A percentile compares a stretch with the other conserved stretches of the same genome.
phyloP scores from a whole-genome alignment of 345 rosid genomes.

The Luvunga scandens region DNA sequence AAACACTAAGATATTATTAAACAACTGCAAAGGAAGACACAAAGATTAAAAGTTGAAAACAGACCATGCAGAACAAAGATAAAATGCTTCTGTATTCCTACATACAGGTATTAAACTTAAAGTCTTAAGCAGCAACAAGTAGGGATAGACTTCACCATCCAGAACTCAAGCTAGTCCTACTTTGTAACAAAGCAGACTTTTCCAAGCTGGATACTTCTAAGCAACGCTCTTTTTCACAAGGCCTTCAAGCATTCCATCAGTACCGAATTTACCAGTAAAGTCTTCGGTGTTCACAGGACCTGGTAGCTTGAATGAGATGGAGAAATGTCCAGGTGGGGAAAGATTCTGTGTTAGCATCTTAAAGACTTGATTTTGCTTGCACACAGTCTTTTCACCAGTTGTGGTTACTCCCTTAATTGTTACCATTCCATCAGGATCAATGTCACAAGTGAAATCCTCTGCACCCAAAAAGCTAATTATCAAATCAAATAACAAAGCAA shows the following conservation, averaged over 20 bases:
- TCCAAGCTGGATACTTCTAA: background rate
- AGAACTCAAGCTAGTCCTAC: background rate
- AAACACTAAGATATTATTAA: background rate
- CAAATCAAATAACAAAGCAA: background rate
- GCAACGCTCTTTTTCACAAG: slow-evolving; percentile 60
- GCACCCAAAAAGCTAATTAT: slow-evolving; percentile 24
- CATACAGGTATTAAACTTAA: background rate
- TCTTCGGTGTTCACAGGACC: slow-evolving; percentile 66
- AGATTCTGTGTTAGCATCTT: slow-evolving; percentile 69
- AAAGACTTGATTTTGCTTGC: slow-evolving; percentile 54
- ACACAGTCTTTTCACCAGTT: slow-evolving; percentile 68
- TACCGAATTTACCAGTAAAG: slow-evolving; percentile 46
- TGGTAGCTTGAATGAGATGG: slow-evolving; percentile 63
- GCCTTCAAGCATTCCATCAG: slow-evolving; percentile 68
- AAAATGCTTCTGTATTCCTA: no score
- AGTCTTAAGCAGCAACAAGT: background rate
- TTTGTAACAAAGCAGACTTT: background rate
- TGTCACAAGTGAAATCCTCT: slow-evolving; percentile 71
- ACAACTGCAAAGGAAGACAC: background rate
- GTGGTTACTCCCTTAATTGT: slow-evolving; percentile 64
- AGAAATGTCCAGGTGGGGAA: slow-evolving; percentile 71
- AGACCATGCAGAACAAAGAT: background rate
- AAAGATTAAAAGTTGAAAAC: background rate
- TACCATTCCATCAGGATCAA: slow-evolving; percentile 60
- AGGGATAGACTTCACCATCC: background rate